Percentiles rank a stretch among this genome's conserved stretches.
Evolutionary conservation across 208 protist genomes (phyloP).

Genomic region (Trypanosoma cruzi): DNA sequence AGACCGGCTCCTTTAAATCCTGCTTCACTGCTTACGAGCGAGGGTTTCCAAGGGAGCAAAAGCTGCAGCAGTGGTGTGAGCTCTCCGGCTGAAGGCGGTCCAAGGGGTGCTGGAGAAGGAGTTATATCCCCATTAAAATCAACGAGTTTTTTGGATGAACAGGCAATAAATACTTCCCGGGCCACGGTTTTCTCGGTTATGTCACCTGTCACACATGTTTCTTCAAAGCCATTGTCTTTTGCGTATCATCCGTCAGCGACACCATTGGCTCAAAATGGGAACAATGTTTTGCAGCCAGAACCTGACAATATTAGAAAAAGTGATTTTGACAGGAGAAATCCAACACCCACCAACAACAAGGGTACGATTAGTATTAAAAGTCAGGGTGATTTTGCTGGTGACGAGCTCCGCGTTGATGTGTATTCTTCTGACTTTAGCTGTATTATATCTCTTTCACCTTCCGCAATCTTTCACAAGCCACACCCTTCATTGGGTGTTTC

Average conservation of each 20-base stretch:
- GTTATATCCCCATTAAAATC: neutral
- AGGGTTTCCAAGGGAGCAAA: too few relatives aligned
- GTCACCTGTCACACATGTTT: neutral
- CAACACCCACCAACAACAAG: neutral
- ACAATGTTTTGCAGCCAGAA: neutral
- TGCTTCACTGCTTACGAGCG: neutral
- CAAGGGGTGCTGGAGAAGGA: too few relatives aligned
- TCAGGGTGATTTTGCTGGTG: neutral
- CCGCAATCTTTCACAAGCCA: neutral
- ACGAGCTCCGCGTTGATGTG: neutral
- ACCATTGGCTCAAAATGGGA: neutral
- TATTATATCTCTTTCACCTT: slow-evolving; percentile 7
- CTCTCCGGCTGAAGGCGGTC: too few relatives aligned
- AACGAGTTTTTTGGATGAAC: neutral
- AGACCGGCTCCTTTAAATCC: neutral
- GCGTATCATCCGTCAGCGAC: neutral
- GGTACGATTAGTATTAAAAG: neutral
- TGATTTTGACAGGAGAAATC: neutral
- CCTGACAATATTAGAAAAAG: neutral
- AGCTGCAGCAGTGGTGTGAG: too few relatives aligned
- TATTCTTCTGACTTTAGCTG: slow-evolving; percentile 6
- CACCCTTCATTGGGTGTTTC: slow-evolving; percentile 30
- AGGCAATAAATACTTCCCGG: too few relatives aligned
- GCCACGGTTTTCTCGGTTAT: neutral
- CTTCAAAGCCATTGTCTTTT: neutral